Evolutionary conservation across 225 moss, liverwort and hornwort species (phyloP), one percentile per base, ranked within the genome.

Genomic region (Physcomitrium patens): DNA sequence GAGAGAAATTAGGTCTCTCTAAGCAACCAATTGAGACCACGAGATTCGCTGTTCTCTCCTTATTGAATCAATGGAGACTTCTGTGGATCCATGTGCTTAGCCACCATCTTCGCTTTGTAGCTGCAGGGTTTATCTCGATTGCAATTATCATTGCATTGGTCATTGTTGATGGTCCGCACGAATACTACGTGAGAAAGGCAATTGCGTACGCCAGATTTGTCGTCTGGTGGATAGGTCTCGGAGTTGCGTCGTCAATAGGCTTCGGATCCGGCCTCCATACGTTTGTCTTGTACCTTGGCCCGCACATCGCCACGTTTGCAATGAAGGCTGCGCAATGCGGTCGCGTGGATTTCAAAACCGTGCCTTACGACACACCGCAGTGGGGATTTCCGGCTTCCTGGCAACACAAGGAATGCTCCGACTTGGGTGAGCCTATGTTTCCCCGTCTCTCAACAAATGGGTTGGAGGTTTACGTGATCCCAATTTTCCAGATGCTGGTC

Each of bases 211-310:
- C 83, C 26, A 86, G 84, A 48, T 96, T 80, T 63, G 85, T 81
- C 12, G 74, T 91, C 3, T 96, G 96, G 96, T 96, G 96, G 96
- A 52, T 96, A 54, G 90, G 87, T 57, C 84, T 96, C 18, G 96
- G 96, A 23, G 92, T 96, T 10, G 89, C 89, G 22, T 96, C 96
- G 5, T 96, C 96, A 12, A 92, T 96, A 50, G 96, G 96, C 67
- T 84, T 96, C 44, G 96, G 96, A 64, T 93, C 93, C 13, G 96
- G 96, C 3, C 79, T 96, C 41, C 96, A 96, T 75, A 93, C 96
- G 0, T 96, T 96, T 74, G 84, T 96, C 51, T 79, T 96, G 67
- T 92, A 93, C 61, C 81, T 96, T 47, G 96, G 93, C 1, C 96
- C 96, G 7, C 96, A 96, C 57, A 83, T 93, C 52, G 93, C 90